phyloP scores from a whole-genome alignment of 345 rosid species.

The Barbarea vulgaris region DNA sequence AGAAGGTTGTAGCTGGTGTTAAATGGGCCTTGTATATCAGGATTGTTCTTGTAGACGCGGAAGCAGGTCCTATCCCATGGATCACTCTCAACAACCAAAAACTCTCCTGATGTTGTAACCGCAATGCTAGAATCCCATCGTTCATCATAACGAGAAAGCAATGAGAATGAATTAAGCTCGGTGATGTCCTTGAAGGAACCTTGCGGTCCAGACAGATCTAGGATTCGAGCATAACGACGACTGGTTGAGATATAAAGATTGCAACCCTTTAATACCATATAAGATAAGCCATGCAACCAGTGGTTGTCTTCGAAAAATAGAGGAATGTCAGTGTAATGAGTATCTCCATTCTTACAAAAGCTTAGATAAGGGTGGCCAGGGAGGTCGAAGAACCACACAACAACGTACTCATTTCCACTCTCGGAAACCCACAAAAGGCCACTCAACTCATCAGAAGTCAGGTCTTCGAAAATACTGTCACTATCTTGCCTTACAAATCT shows the following conservation, averaged over 20 bases:
- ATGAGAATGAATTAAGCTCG: neutral
- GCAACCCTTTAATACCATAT: neutral
- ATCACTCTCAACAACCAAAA: constrained; percentile 3
- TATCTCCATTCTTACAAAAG: neutral
- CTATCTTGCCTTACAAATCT: neutral
- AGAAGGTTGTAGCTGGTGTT: neutral
- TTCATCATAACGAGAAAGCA: neutral
- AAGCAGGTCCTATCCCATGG: neutral
- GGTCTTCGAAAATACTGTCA: neutral
- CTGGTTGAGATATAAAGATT: neutral
- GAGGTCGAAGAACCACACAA: neutral
- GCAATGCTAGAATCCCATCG: neutral
- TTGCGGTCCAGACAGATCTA: neutral
- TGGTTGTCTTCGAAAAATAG: neutral
- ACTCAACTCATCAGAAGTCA: neutral
- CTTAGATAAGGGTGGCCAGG: neutral
- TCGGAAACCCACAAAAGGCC: neutral
- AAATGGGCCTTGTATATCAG: neutral
- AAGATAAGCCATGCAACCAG: neutral
- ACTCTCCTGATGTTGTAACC: neutral
- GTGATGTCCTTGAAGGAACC: neutral
- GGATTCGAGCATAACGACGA: neutral
- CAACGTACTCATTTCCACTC: neutral
- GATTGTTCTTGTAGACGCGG: neutral
- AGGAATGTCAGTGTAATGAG: neutral